These are phyloP conservation scores for Huntiella savannae DNA, from an alignment of 2,329 filamentous ascomycete genomes.

Conservation along the genomic window DNA sequence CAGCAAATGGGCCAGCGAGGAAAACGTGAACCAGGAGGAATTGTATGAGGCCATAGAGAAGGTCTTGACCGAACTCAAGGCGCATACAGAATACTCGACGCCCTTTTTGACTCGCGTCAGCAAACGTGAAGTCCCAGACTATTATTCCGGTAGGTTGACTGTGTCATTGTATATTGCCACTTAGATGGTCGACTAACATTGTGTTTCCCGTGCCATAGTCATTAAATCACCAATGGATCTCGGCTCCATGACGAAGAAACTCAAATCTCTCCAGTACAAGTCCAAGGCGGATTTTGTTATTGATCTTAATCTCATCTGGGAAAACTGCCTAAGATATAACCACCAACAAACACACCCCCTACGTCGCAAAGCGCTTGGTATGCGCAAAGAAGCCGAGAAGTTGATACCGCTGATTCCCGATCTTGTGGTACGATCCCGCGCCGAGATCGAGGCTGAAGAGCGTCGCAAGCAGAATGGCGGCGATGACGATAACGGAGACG, in stretches of 20 bases:
- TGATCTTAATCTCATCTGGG: constrained; percentile 89
- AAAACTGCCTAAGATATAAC: constrained; percentile 92
- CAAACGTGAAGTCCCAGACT: constrained; percentile 92
- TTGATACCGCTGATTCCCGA: constrained; percentile 89
- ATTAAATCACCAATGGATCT: constrained; percentile 98
- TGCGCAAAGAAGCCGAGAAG: constrained; percentile 96
- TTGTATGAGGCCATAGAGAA: constrained; percentile 94
- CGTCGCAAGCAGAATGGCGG: constrained; percentile 72
- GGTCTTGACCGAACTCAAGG: constrained; percentile 89
- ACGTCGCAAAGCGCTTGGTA: constrained; percentile 81
- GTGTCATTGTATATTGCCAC: constrained; percentile 7
- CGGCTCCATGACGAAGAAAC: constrained; percentile 94
- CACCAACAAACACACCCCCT: constrained; percentile 72
- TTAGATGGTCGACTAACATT: not conserved
- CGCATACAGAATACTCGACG: constrained; percentile 92
- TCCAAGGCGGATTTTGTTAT: constrained; percentile 88
- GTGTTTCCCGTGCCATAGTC: constrained; percentile 26
- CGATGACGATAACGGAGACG: constrained; percentile 65
- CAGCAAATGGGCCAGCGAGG: constrained; percentile 97
- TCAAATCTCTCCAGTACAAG: constrained; percentile 61
- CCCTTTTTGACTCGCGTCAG: constrained; percentile 88
- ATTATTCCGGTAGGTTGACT: constrained; percentile 55
- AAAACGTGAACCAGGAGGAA: constrained; percentile 93
- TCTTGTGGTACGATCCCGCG: constrained; percentile 71
- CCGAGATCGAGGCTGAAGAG: constrained; percentile 80